phyloP scores from a whole-genome alignment of 1,284 basidiomycete species.

The Heterobasidion parviporum region DNA sequence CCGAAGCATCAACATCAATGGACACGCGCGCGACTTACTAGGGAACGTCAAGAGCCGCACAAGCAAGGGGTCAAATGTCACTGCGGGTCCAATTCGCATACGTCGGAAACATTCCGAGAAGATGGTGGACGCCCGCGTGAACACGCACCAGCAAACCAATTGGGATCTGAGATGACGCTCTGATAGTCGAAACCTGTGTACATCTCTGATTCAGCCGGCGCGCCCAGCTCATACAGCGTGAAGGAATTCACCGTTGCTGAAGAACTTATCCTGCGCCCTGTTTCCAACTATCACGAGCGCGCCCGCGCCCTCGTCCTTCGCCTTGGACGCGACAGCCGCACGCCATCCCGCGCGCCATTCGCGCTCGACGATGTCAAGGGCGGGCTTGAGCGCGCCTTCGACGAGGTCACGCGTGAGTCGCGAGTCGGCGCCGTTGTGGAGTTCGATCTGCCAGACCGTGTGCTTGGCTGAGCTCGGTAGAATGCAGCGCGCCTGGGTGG shows the following conservation, averaged over 20 bases:
- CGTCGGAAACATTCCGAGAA: slow-evolving; percentile 15
- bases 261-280: slow-evolving; percentile 77
- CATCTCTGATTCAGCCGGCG: background rate
- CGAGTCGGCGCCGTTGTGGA: slow-evolving; percentile 72
- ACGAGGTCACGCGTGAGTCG: slow-evolving; percentile 59
- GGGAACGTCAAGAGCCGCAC: slow-evolving; percentile 54
- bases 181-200: slow-evolving; percentile 66
- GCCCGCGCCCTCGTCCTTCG: slow-evolving; percentile 42
- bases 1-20: background rate
- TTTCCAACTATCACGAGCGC: slow-evolving; percentile 74
- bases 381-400: slow-evolving; percentile 57
- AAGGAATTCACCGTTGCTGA: slow-evolving; percentile 62
- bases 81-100: slow-evolving; percentile 12
- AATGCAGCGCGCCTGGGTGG: too few species aligned
- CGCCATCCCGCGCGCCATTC: slow-evolving; percentile 62
- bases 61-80: slow-evolving; percentile 25
- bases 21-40: slow-evolving; percentile 32
- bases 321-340: slow-evolving; percentile 22
- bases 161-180: slow-evolving; percentile 50
- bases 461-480: slow-evolving; percentile 37
- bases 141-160: slow-evolving; percentile 67
- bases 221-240: background rate
- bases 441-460: slow-evolving; percentile 64
- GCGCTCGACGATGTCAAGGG: slow-evolving; percentile 70
- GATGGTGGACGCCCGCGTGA: slow-evolving; percentile 19